A percentile compares a stretch with the other conserved stretches of the same genome.
phyloP scores from a whole-genome alignment of 2,329 filamentous ascomycete species.

The Berkeleyomyces basicola region DNA sequence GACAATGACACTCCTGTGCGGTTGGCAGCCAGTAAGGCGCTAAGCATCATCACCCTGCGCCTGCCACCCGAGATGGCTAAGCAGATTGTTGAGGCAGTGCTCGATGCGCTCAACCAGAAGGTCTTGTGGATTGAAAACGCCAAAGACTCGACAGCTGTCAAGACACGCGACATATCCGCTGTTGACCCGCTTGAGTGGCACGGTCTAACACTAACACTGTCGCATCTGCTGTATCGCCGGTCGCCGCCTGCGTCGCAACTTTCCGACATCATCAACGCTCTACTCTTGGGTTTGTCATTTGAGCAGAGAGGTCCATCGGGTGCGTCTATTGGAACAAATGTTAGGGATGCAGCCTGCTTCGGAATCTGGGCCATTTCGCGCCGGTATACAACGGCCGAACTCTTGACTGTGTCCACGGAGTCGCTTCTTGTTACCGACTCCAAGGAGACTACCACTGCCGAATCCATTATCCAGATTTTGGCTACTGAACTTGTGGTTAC shows the following conservation, averaged over 20 bases:
- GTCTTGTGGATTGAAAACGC: slow-evolving; percentile 33
- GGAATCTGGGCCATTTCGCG: slow-evolving; percentile 86
- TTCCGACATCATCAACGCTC: slow-evolving; percentile 54
- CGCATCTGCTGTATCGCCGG: slow-evolving; percentile 70
- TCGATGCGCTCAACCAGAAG: slow-evolving; percentile 49
- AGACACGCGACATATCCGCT: slow-evolving; percentile 46
- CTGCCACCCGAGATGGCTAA: slow-evolving; percentile 64
- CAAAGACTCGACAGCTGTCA: slow-evolving; percentile 20
- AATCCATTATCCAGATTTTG: slow-evolving; percentile 54
- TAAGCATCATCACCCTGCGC: slow-evolving; percentile 72
- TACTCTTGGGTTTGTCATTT: slow-evolving; percentile 69
- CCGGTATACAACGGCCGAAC: slow-evolving; percentile 66
- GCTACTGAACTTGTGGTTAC: slow-evolving; percentile 68
- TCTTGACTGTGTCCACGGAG: slow-evolving; percentile 43
- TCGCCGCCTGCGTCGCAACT: slow-evolving; percentile 59
- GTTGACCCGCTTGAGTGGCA: slow-evolving; percentile 83
- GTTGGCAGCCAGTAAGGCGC: slow-evolving; percentile 78
- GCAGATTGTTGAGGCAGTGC: slow-evolving; percentile 74
- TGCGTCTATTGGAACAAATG: slow-evolving; percentile 72
- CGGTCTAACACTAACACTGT: slow-evolving; percentile 72
- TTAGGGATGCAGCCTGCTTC: slow-evolving; percentile 89
- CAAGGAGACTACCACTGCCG: slow-evolving; percentile 17
- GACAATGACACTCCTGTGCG: slow-evolving; percentile 87
- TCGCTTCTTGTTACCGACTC: slow-evolving; percentile 26
- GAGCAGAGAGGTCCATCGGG: slow-evolving; percentile 78